phyloP scores from a whole-genome alignment of 2,329 filamentous ascomycete species.

The Pseudogymnoascus verrucosus region DNA sequence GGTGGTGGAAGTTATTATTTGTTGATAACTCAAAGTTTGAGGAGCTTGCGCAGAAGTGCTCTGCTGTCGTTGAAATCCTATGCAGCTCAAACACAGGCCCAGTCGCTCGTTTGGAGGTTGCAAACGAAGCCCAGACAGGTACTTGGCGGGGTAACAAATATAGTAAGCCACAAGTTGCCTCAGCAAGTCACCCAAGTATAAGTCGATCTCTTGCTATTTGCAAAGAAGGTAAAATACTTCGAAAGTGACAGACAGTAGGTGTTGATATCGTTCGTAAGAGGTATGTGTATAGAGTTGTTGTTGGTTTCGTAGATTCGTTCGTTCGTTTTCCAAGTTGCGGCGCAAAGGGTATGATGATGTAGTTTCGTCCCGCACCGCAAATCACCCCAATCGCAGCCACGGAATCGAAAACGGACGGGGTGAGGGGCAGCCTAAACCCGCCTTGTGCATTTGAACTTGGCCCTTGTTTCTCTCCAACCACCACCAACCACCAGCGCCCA shows the following conservation, averaged over 20 bases:
- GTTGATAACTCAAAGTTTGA: neutral
- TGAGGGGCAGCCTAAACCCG: neutral
- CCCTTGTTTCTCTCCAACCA: neutral
- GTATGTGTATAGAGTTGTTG: neutral
- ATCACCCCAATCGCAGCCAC: slow-evolving; percentile 3
- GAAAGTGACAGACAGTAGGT: neutral
- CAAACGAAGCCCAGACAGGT: neutral
- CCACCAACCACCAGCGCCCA: neutral
- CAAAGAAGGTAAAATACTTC: neutral
- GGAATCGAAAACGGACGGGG: neutral
- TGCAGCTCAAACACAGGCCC: neutral
- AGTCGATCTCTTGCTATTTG: neutral
- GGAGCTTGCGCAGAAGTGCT: neutral
- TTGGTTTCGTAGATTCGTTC: neutral
- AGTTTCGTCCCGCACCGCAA: neutral
- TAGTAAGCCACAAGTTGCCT: neutral
- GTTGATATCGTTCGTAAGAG: neutral
- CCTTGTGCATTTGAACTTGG: neutral
- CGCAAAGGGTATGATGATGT: slow-evolving; percentile 7
- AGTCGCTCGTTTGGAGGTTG: neutral
- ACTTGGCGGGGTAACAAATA: slow-evolving; percentile 4
- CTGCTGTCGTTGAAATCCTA: neutral
- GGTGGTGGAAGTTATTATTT: neutral
- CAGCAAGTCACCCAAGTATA: neutral
- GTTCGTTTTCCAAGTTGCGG: slow-evolving; percentile 3